Evolutionary conservation across 2,329 filamentous ascomycete species (phyloP), one percentile per base, ranked within the genome.

Genomic region (Polytolypa hystricis): DNA sequence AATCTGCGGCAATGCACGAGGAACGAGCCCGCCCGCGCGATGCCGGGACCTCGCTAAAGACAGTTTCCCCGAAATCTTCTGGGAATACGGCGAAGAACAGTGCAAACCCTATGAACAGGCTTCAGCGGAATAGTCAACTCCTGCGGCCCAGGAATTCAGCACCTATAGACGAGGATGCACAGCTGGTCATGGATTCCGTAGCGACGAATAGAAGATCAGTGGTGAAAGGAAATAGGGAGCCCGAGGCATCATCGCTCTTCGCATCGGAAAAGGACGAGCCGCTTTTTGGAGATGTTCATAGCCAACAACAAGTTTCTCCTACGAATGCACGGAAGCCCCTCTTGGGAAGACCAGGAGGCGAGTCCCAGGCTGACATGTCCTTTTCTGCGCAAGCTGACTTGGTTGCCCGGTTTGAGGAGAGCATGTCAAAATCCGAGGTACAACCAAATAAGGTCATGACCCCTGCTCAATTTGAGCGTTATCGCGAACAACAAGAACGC

Each of bases 371-470:
- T 25, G 21, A 25, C 21, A 7, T 52, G 15, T 50, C 53, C n/a
- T 61, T 69, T 27, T 57, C 59, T 19, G 60, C 55, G 12, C 54
- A 62, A 41, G 66, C 58, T n/a, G 57, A 56, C 16, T 53, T 69
- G 37, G 66, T 65, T n/a, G 57, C 58, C 27, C 59, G 60, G 38
- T 67, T 63, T 39, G 62, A 67, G 38, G 54, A 63, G 20, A 55
- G 43, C 4, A 42, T 58, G 12, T 49, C 55, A 4, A 48, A 52
- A 28, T 48, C 57, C 3, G 45, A 51, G 5, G 48, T 70, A 6
- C 51, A 52, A 4, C 65, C 67, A 14, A 81, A 74, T 55, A 91
- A 91, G 58, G 81, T 91, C 43, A 93, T 94, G 84, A 94, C 86
- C 2, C 81, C 81, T 1, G 83, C 79, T 8, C 77, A 94, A 54